Percentiles rank a stretch among this genome's conserved stretches.
These are phyloP conservation scores for Scedosporium apiospermum DNA, from an alignment of 2,329 filamentous ascomycete genomes.

Conservation along the genomic window DNA sequence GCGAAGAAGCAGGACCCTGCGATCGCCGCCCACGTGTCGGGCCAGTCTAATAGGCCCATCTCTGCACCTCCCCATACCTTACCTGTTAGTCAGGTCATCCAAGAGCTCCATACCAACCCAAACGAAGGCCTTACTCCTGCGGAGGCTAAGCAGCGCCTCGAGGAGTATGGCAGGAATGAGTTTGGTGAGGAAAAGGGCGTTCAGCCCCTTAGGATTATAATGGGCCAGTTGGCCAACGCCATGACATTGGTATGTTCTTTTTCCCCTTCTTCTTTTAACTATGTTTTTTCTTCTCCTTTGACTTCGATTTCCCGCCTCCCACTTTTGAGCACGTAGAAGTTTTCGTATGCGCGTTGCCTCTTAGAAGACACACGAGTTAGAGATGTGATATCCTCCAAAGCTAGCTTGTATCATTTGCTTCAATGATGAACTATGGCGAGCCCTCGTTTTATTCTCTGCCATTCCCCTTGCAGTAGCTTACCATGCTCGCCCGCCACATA, in stretches of 20 bases:
- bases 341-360: not conserved
- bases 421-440: not conserved
- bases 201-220: conserved; percentile 51
- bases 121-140: conserved; percentile 46
- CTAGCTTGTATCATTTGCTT: not conserved
- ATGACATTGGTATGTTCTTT: conserved; percentile 50
- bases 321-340: not conserved
- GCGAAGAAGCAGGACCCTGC: conserved; percentile 15
- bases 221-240: conserved; percentile 58
- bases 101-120: conserved; percentile 44
- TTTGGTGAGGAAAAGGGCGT: conserved; percentile 52
- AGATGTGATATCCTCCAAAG: not conserved
- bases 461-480: not conserved
- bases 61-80: conserved; percentile 55
- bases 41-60: conserved; percentile 39
- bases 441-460: not conserved
- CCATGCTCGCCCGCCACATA: conserved; percentile 11
- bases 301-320: conserved; percentile 8
- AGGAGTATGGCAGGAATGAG: conserved; percentile 52
- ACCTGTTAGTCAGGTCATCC: conserved; percentile 37
- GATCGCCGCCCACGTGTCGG: conserved; percentile 23
- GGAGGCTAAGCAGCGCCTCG: conserved; percentile 45
- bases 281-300: conserved; percentile 10
- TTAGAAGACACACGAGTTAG: not conserved
- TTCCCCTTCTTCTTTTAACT: not conserved